phyloP scores from a whole-genome alignment of 495 filamentous ascomycete species.

The Aspergillus carlsbadensis region DNA sequence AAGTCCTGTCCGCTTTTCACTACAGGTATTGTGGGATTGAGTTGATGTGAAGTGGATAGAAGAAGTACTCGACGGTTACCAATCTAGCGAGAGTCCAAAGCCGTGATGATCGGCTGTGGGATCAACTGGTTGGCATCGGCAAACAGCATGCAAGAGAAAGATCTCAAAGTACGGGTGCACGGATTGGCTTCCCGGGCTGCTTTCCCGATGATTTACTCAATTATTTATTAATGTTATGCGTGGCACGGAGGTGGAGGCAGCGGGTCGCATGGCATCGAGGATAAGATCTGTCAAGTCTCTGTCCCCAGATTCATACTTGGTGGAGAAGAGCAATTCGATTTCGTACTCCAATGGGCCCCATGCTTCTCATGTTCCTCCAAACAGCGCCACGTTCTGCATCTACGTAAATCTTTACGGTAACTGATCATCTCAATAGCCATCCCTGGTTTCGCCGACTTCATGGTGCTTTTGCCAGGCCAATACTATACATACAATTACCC shows the following conservation, averaged over 20 bases:
- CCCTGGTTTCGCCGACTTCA: background rate
- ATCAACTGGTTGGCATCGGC: background rate
- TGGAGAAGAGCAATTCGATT: conserved; percentile 10
- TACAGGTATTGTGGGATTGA: conserved; percentile 5
- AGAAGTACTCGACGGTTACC: background rate
- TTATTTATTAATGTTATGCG: conserved; percentile 1
- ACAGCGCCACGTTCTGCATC: conserved; percentile 24
- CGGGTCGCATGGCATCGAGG: conserved; percentile 15
- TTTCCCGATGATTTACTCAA: conserved; percentile 1
- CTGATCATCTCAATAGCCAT: background rate
- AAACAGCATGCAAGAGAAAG: background rate
- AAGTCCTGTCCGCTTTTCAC: conserved; percentile 2
- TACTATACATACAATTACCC: background rate
- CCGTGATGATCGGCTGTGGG: background rate
- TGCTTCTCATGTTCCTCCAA: conserved; percentile 20
- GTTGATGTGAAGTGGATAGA: conserved; percentile 7
- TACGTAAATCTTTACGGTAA: background rate
- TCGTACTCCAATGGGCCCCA: conserved; percentile 21
- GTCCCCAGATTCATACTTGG: conserved; percentile 18
- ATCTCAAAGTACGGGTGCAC: conserved; percentile 3
- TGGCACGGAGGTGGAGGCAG: conserved; percentile 4
- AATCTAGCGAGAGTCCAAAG: background rate
- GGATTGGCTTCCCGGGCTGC: background rate
- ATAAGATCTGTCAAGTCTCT: conserved; percentile 45
- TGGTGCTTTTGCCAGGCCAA: background rate